Percentiles rank a stretch among this genome's conserved stretches.
These are phyloP conservation scores for Phialocephala subalpina DNA, from an alignment of 2,329 filamentous ascomycete genomes.

Conservation along the genomic window DNA sequence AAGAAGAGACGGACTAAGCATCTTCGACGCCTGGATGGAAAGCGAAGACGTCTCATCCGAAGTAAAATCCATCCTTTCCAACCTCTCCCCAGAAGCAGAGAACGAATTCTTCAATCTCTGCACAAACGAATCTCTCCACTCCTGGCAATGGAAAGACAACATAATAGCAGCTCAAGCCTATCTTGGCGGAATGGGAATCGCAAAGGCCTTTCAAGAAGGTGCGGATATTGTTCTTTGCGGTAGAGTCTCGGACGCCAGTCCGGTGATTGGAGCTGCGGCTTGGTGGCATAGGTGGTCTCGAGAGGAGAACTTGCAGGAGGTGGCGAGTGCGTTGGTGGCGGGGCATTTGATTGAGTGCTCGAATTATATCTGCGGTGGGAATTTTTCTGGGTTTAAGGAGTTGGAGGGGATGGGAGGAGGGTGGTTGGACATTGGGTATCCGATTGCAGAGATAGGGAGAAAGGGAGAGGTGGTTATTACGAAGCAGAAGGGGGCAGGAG, in stretches of 20 bases:
- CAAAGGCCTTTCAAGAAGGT: slow-evolving; percentile 49
- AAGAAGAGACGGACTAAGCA: slow-evolving; percentile 34
- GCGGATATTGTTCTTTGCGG: slow-evolving; percentile 55
- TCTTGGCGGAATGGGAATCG: slow-evolving; percentile 54
- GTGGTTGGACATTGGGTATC: slow-evolving; percentile 52
- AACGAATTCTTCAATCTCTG: slow-evolving; percentile 25
- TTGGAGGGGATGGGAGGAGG: slow-evolving; percentile 16
- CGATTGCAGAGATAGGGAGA: slow-evolving; percentile 53
- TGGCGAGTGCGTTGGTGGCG: slow-evolving; percentile 48
- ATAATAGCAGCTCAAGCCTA: slow-evolving; percentile 45
- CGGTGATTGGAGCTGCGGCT: slow-evolving; percentile 50
- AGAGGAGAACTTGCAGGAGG: slow-evolving; percentile 41
- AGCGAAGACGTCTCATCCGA: slow-evolving; percentile 40
- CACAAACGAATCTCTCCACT: slow-evolving; percentile 27
- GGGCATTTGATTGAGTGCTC: slow-evolving; percentile 45
- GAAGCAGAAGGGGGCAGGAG: slow-evolving; percentile 50
- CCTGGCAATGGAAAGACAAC: slow-evolving; percentile 34
- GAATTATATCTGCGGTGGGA: slow-evolving; percentile 38
- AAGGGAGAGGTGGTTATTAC: slow-evolving; percentile 52
- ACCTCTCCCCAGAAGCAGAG: slow-evolving; percentile 28
- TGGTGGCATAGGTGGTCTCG: slow-evolving; percentile 50
- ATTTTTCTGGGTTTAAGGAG: slow-evolving; percentile 43
- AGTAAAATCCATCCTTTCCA: slow-evolving; percentile 17
- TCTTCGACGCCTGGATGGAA: slow-evolving; percentile 44
- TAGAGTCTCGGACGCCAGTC: slow-evolving; percentile 53